Evolutionary conservation across 805 yeast genomes (phyloP).

Genomic region (Lachancea nothofagi): DNA sequence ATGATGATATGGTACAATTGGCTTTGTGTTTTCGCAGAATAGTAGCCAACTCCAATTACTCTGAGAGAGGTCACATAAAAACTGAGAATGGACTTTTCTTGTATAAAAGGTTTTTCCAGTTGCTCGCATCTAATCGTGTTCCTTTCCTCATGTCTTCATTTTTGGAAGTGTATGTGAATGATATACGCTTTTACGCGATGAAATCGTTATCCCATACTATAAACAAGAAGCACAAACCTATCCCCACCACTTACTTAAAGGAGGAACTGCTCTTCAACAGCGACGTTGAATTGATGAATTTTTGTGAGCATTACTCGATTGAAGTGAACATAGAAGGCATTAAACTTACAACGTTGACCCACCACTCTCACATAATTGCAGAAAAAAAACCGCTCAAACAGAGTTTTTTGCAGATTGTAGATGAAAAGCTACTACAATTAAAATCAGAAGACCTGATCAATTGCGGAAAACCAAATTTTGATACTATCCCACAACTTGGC

Average conservation of each 20-base stretch:
- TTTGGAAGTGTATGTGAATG: conserved; percentile 74
- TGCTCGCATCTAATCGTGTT: conserved; percentile 42
- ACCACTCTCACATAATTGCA: conserved; percentile 32
- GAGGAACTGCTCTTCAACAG: conserved; percentile 62
- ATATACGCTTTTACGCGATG: conserved; percentile 68
- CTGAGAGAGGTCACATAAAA: conserved; percentile 48
- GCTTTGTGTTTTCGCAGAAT: conserved; percentile 68
- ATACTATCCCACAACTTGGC: conserved; percentile 9
- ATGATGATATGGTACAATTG: conserved; percentile 54
- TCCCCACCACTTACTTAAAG: conserved; percentile 44
- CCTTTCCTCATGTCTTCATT: conserved; percentile 71
- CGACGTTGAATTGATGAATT: conserved; percentile 45
- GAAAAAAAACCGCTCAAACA: conserved; percentile 43
- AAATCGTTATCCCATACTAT: conserved; percentile 58
- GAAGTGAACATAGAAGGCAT: conserved; percentile 39
- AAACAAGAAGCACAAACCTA: conserved; percentile 67
- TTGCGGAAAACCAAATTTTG: conserved; percentile 31
- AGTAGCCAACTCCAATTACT: conserved; percentile 55
- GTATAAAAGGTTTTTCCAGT: conserved; percentile 59
- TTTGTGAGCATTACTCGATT: conserved; percentile 61
- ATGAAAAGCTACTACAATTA: conserved; percentile 33
- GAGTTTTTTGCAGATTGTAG: conserved; percentile 40
- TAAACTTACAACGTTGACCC: conserved; percentile 40
- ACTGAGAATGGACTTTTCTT: conserved; percentile 56
- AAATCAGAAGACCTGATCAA: conserved; percentile 37